Base-by-base conservation (phyloP, 352 stramenopile genomes). In the Phytophthora cajani region DNA sequence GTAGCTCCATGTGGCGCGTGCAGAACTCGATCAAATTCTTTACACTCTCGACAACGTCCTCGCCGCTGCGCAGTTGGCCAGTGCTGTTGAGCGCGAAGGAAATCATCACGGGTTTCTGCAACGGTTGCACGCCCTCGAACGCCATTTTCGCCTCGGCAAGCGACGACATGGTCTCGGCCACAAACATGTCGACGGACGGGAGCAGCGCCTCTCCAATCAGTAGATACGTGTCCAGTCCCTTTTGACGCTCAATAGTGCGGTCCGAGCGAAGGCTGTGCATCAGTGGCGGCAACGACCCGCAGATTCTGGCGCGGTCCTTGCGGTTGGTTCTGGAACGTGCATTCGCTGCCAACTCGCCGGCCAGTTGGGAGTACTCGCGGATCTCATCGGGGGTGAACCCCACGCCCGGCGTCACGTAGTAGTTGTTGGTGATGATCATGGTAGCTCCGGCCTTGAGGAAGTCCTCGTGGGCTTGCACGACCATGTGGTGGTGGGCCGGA, bases 81-180 rank as follows among this genome's bases (percentile, higher is more conserved):
- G 87, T 81, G 27, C 65, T 69, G 52, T 88, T 78, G 19, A 98
- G 67, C 7, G 94, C 94, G 71, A 93, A 98, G 5, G 92, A 97
- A 57, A 97, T 74, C 61, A 97, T 75, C 23, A 97, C 71, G 14
- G 90, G 89, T 62, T 84, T 88, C 47, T 81, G 61, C 27, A 89
- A 54, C 14, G 81, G 67, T 33, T 86, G 50, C n/a, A 97, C 79
- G 2, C 87, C 89, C 56, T 96, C 79, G 50, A 95, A 83, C 1
- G 84, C 93, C 76, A 97, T 74, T 62, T 84, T 87, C 1, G 89
- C 88, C 74, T 98, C 92, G 55, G 88, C 85, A 9, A 93, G 74
- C 11, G 80, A 97, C 42, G 91, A 97, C 89, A 98, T 97, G 5
- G 92, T 96, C 77, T 98, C 92, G 7, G 85, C 88, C 21, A 98